Percentiles rank a stretch among this genome's conserved stretches.
phyloP scores from a whole-genome alignment of 2,329 filamentous ascomycete species.

The Aspergillus tamarii region DNA sequence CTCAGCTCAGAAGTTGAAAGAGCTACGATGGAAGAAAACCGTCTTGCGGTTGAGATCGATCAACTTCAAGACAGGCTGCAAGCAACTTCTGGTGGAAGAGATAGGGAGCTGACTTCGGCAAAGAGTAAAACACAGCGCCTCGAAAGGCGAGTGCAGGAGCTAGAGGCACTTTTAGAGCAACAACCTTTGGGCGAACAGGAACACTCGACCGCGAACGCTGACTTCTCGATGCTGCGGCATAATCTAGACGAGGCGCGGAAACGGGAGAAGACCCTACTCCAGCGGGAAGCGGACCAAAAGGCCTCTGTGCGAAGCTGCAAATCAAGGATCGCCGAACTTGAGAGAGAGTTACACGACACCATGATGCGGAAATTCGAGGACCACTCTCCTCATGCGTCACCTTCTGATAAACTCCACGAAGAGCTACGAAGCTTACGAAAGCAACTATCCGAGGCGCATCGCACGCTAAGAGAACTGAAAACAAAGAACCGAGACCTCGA shows the following conservation, averaged over 20 bases:
- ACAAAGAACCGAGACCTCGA: slow-evolving; percentile 54
- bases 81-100: slow-evolving; percentile 42
- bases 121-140: slow-evolving; percentile 67
- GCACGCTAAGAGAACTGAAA: slow-evolving; percentile 61
- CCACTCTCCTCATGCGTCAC: slow-evolving; percentile 58
- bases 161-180: slow-evolving; percentile 58
- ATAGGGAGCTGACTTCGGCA: slow-evolving; percentile 54
- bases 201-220: slow-evolving; percentile 40
- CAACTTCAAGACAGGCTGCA: slow-evolving; percentile 57
- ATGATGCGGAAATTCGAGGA: slow-evolving; percentile 55
- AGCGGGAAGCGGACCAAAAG: slow-evolving; percentile 68
- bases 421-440: slow-evolving; percentile 63
- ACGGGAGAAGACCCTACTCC: slow-evolving; percentile 66
- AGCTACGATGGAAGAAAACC: slow-evolving; percentile 67
- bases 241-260: slow-evolving; percentile 67
- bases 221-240: slow-evolving; percentile 64
- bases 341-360: slow-evolving; percentile 68
- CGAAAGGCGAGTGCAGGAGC: slow-evolving; percentile 58
- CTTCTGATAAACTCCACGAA: slow-evolving; percentile 45
- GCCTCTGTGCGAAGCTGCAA: slow-evolving; percentile 66
- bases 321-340: slow-evolving; percentile 66
- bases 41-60: slow-evolving; percentile 54
- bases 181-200: slow-evolving; percentile 49
- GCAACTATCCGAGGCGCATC: slow-evolving; percentile 64
- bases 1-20: slow-evolving; percentile 69